phyloP scores from a whole-genome alignment of 2,329 filamentous ascomycete genomes.

The Phialophora verrucosa region DNA sequence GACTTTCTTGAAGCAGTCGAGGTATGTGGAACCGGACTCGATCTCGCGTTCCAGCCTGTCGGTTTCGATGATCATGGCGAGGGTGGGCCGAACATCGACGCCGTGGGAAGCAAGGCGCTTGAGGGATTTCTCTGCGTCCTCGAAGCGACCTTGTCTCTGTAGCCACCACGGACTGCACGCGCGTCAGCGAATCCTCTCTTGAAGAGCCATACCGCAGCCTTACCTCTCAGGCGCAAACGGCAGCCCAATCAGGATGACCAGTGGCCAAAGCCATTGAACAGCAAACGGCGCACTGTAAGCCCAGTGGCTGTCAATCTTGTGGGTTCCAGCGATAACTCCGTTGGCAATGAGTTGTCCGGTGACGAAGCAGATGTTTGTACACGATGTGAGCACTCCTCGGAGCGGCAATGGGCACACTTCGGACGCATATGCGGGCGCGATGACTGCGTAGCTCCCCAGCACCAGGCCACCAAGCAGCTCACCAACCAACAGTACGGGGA shows the following conservation, averaged over 20 bases:
- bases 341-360: slow-evolving; percentile 47
- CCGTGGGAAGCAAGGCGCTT: slow-evolving; percentile 45
- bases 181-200: neutral
- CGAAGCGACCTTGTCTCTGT: slow-evolving; percentile 45
- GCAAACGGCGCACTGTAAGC: slow-evolving; percentile 54
- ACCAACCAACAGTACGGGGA: slow-evolving; percentile 52
- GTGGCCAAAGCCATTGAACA: slow-evolving; percentile 51
- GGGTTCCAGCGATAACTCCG: slow-evolving; percentile 44
- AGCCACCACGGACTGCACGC: slow-evolving; percentile 46
- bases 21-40: slow-evolving; percentile 45
- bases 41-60: slow-evolving; percentile 49
- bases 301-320: slow-evolving; percentile 47
- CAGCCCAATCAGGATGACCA: slow-evolving; percentile 46
- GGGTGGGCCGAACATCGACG: slow-evolving; percentile 50
- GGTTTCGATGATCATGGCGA: slow-evolving; percentile 52
- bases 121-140: slow-evolving; percentile 47
- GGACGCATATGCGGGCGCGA: slow-evolving; percentile 55
- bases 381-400: slow-evolving; percentile 57
- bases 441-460: slow-evolving; percentile 56
- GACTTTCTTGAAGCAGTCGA: slow-evolving; percentile 52
- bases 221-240: slow-evolving; percentile 48
- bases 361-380: slow-evolving; percentile 58
- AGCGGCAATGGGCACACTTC: slow-evolving; percentile 52
- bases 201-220: neutral
- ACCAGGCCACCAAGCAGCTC: slow-evolving; percentile 56